Evolutionary conservation across 805 yeast species (phyloP), one percentile per base, ranked within the genome.

Genomic region (Blastobotrys muscicola): DNA sequence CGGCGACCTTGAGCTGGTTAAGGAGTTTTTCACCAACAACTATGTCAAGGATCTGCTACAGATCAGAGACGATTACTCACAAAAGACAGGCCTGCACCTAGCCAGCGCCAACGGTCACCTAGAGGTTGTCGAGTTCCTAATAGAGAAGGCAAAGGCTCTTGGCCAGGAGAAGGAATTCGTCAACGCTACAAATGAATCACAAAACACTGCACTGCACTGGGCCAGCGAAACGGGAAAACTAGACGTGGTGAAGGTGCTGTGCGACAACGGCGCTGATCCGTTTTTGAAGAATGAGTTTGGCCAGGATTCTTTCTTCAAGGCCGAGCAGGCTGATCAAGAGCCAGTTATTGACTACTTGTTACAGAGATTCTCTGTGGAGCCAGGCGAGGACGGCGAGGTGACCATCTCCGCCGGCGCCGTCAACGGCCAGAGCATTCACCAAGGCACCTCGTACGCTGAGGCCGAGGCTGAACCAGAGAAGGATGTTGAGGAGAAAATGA

Each of bases 141-240:
- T 86, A 29, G 50, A 50, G 33, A 29, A 33, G 7, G 39, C 29
- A 15, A 34, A 38, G n/a, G 13, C 38, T n/a, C 44, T 49, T 16
- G 33, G 39, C 5, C 42, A 49, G 29, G 71, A 76, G 8, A 62
- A 59, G n/a, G 49, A 52, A 11, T 61, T 74, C 34, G 71, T 78
- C 13, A 72, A 76, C 47, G 56, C 62, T 13, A 70, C 68, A 44
- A 92, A 92, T 59, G 82, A 76, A 40, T 76, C 82, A 14, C 98
- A 97, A 1, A 92, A 92, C 61, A 89, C 98, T 0, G 83, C 97
- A 1, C 69, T 92, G 50, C 97, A 92, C 61, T 92, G 99, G 99
- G 97, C 97, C 0, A 74, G 94, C 0, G 74, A 78, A 51, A 87
- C 85, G 55, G 97, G 97, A 1, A 87, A 87, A 54, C 61, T 85